Conservation (phyloP, 2,329 filamentous ascomycete species). For the Pseudocercospora fuligena region DNA sequence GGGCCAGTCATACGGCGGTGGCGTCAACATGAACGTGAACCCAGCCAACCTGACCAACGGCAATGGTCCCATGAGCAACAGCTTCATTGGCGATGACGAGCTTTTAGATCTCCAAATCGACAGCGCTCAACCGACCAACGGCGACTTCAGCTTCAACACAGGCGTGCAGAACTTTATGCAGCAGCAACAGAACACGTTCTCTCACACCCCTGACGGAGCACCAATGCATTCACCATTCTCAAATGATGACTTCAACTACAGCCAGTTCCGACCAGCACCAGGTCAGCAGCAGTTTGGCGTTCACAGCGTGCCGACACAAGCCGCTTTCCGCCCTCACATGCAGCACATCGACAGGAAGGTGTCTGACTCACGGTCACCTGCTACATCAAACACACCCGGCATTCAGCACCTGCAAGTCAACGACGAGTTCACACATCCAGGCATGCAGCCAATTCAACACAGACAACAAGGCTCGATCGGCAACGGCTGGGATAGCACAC, state of each 20-base stretch:
- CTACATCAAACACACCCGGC: slow-evolving; percentile 84
- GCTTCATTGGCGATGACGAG: slow-evolving; percentile 89
- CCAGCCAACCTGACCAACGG: slow-evolving; percentile 83
- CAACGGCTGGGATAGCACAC: slow-evolving; percentile 88
- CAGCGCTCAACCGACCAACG: slow-evolving; percentile 38
- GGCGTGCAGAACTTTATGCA: slow-evolving; percentile 56
- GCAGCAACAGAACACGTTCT: slow-evolving; percentile 68
- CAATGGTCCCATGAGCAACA: slow-evolving; percentile 53
- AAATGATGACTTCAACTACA: slow-evolving; percentile 70
- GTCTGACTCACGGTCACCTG: slow-evolving; percentile 75
- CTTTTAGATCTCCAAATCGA: slow-evolving; percentile 70
- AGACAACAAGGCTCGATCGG: slow-evolving; percentile 55
- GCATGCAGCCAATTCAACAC: slow-evolving; percentile 52
- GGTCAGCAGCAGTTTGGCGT: slow-evolving; percentile 49
- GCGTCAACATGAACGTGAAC: slow-evolving; percentile 68
- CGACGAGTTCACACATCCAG: slow-evolving; percentile 52
- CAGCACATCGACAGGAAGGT: slow-evolving; percentile 61
- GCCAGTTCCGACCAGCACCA: slow-evolving; percentile 74
- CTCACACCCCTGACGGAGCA: slow-evolving; percentile 87
- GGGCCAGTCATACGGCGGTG: slow-evolving; percentile 34
- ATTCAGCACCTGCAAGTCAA: slow-evolving; percentile 74
- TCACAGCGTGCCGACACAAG: slow-evolving; percentile 41
- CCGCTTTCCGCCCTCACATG: slow-evolving; percentile 40
- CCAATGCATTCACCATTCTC: slow-evolving; percentile 91
- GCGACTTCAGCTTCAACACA: slow-evolving; percentile 47